These are phyloP conservation scores for Suhomyces taliae DNA, from an alignment of 1,139 yeast genomes.

Conservation along the genomic window DNA sequence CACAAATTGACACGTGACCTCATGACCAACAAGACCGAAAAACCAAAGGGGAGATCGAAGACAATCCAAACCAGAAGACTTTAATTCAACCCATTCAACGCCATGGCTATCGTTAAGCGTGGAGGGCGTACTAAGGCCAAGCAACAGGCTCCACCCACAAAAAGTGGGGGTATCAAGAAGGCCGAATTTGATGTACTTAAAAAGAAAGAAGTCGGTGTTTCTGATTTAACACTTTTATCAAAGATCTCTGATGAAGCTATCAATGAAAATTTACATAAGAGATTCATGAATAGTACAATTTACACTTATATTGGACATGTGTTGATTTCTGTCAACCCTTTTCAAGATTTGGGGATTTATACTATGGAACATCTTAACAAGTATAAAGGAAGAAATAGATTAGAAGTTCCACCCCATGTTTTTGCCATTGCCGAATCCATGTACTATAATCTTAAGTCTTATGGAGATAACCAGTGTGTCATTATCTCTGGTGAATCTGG, in stretches of 20 bases:
- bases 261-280: constrained; percentile 84
- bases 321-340: constrained; percentile 94
- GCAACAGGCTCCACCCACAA: constrained; percentile 56
- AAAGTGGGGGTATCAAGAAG: constrained; percentile 71
- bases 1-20: constrained; percentile 3
- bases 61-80: background rate
- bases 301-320: constrained; percentile 89
- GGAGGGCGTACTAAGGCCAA: constrained; percentile 65
- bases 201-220: constrained; percentile 96
- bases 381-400: constrained; percentile 87
- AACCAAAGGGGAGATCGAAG: constrained; percentile 1
- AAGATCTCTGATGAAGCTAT: constrained; percentile 90
- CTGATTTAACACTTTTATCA: constrained; percentile 86
- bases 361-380: constrained; percentile 71
- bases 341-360: constrained; percentile 93
- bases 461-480: constrained; percentile 95
- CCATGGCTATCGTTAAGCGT: constrained; percentile 76
- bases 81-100: background rate
- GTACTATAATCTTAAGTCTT: constrained; percentile 94
- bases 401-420: constrained; percentile 99
- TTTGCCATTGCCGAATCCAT: constrained; percentile 96
- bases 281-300: constrained; percentile 87
- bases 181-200: constrained; percentile 88
- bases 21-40: constrained; percentile 5
- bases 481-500: constrained; percentile 99